Percentiles rank a stretch among this genome's conserved stretches.
Evolutionary conservation across 1,284 basidiomycete species (phyloP).

Genomic region (Lentinula novae-zelandiae): DNA sequence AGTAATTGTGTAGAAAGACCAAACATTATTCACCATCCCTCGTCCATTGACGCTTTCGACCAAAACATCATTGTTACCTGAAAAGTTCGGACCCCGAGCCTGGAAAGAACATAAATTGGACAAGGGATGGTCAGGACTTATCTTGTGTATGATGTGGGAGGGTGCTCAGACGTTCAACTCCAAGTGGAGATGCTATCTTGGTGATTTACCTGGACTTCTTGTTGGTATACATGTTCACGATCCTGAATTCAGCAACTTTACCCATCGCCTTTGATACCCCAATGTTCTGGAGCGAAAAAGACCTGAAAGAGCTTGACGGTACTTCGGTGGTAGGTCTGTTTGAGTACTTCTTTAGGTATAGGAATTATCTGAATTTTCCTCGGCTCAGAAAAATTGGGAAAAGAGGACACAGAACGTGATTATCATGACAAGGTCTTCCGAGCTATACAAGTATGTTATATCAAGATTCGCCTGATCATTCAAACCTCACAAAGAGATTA

Average conservation of each 20-base stretch:
- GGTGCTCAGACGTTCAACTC: slow-evolving; percentile 54
- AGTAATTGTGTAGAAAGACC: slow-evolving; percentile 49
- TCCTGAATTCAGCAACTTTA: slow-evolving; percentile 45
- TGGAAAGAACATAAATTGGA: slow-evolving; percentile 63
- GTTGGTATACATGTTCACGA: not conserved
- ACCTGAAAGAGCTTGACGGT: slow-evolving; percentile 76
- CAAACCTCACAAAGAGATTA: not conserved
- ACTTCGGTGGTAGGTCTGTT: slow-evolving; percentile 83
- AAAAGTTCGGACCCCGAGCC: slow-evolving; percentile 49
- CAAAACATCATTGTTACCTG: slow-evolving; percentile 66
- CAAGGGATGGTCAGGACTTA: slow-evolving; percentile 83
- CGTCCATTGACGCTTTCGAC: slow-evolving; percentile 76
- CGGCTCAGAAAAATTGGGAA: slow-evolving; percentile 79
- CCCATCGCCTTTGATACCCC: slow-evolving; percentile 83
- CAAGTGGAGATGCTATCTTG: slow-evolving; percentile 67
- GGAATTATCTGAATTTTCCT: slow-evolving; percentile 10
- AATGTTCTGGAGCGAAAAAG: slow-evolving; percentile 88
- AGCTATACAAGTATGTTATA: slow-evolving; percentile 52
- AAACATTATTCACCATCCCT: slow-evolving; percentile 82
- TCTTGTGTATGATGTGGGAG: slow-evolving; percentile 97
- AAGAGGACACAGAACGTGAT: slow-evolving; percentile 76
- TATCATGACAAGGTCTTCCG: slow-evolving; percentile 68
- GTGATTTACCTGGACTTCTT: slow-evolving; percentile 30
- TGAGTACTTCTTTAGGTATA: not conserved
- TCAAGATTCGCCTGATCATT: not conserved